Base-by-base conservation (phyloP, 2,329 filamentous ascomycete genomes). In the Penicillium sp. region DNA sequence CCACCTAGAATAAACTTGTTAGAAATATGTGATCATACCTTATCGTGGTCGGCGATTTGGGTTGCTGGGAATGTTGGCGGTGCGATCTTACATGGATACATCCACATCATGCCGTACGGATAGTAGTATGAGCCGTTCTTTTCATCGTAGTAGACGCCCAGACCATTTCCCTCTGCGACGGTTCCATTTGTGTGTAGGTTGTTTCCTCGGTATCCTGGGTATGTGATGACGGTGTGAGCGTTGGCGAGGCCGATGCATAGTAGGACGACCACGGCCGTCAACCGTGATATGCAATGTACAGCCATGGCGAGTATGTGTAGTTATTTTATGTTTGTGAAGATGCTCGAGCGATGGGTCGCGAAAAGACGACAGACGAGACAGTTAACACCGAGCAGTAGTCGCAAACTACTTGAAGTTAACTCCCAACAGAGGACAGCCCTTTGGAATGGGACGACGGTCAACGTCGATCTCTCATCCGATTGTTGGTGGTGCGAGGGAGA, bases 51-150 rank as follows among this genome's bases (percentile, higher is more conserved):
- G 5, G 18, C 23, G 23, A 40, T 44, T 18, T 31, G 18, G 26
- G 11, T 24, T 5, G 49, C 26, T 14, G 19, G 21, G 18, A 23
- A 16, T 39, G 19, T 34, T 11, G 40, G 14, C n/a, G 24, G 13
- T 21, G 79, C 14, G 24, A 1, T 8, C 90, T 77, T 80, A 96
- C 92, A 97, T 74, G 92, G 92, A 79, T 96, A 96, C 72, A 87
- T 86, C 92, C 92, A 97, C 78, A 96, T 89, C 90, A 94, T 93
- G 76, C 92, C 92, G 63, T 90, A 96, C 1, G 92, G 92, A 64
- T 85, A 94, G 0, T 76, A 68, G 16, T 70, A 67, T 14, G 78
- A 77, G 19, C 75, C 77, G 50, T 81, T 81, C 31, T 60, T 58
- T 13, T 42, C 24, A 34, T 71, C 65, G 24, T 75, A 77, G 5